Evolutionary conservation across 2,329 filamentous ascomycete genomes (phyloP).

Genomic region (Aspergillus persii): DNA sequence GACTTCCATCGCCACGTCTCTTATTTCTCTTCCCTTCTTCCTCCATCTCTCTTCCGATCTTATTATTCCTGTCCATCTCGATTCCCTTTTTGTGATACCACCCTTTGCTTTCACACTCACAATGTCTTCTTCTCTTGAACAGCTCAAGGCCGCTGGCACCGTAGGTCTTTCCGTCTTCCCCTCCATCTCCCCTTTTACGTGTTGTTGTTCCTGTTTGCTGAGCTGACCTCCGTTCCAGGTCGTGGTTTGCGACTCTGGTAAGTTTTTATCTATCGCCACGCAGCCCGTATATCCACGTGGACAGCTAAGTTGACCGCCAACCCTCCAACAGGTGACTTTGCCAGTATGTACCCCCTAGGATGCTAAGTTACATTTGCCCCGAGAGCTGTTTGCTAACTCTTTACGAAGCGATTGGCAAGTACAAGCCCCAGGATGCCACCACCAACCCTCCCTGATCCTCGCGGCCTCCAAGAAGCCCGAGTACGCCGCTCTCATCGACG

Average conservation of each 20-base stretch:
- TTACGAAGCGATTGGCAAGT: constrained; percentile 84
- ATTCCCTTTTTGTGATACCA: not conserved
- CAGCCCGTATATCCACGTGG: constrained; percentile 3
- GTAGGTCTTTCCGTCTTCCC: constrained; percentile 56
- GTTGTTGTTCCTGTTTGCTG: constrained; percentile 10
- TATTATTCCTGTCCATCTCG: not conserved
- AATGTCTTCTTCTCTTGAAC: constrained; percentile 90
- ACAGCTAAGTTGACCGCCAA: constrained; percentile 31
- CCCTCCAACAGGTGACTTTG: constrained; percentile 64
- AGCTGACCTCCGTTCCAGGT: constrained; percentile 54
- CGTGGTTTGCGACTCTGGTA: constrained; percentile 96
- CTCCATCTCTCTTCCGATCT: constrained; percentile 6
- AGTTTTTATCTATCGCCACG: constrained; percentile 32
- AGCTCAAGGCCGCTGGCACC: constrained; percentile 95
- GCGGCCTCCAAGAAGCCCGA: constrained; percentile 97
- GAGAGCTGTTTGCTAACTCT: not conserved
- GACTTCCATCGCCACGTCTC: constrained; percentile 11
- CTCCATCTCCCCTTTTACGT: not conserved
- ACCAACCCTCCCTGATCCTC: constrained; percentile 98
- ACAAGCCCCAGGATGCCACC: constrained; percentile 99
- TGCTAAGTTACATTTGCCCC: constrained; percentile 2
- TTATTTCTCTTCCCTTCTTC: constrained; percentile 5
- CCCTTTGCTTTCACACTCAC: constrained; percentile 26
- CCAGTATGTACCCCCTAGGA: constrained; percentile 56
- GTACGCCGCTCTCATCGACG: constrained; percentile 88